Evolutionary conservation across 176 grass and related monocot genomes (phyloP), one percentile per base, ranked within the genome.

Genomic region (Eleusine coracana): DNA sequence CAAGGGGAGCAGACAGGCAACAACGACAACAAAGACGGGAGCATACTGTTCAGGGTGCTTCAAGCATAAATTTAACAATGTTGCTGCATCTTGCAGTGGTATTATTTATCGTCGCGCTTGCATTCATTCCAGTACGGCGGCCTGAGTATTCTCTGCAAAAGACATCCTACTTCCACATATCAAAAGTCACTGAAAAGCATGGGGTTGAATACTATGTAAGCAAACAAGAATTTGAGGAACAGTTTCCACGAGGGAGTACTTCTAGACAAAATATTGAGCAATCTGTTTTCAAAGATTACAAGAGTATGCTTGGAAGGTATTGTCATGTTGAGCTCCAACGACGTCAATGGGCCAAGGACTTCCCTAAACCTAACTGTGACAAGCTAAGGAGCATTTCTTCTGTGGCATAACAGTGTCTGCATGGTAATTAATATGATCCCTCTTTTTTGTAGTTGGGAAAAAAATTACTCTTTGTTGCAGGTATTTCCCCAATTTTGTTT

Each of bases 161-260:
- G 86, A 89, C 90, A 63, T 34, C 80, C 58, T 62, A 83, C 20
- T 94, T 89, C 73, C 69, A 86, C 48, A 89, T 97, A 59, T 85
- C 83, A 23, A 94, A 91, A 55, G 88, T 85, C 66, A 92, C 88
- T 14, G 78, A 89, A 39, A 90, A 92, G 66, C 88, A 87, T 69
- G 88, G 92, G 20, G 90, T 97, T 15, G 81, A 97, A 81, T 94
- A 89, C 66, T 94, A 92, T 70, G 95, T 97, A 45, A 91, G 86
- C 51, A 92, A 73, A 62, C 90, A 73, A 75, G 92, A 94, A 79
- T 97, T 97, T 86, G 95, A 97, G 42, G 86, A 86, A 82, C 82
- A 60, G 29, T 97, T 92, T 82, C 90, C 92, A 45, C 85, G 58
- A 39, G 95, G 90, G 52, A 85, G 86, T 82, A 29, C 77, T 28